These are phyloP conservation scores for Podospora fimiseda DNA, from an alignment of 495 filamentous ascomycete genomes.

Conservation along the genomic window DNA sequence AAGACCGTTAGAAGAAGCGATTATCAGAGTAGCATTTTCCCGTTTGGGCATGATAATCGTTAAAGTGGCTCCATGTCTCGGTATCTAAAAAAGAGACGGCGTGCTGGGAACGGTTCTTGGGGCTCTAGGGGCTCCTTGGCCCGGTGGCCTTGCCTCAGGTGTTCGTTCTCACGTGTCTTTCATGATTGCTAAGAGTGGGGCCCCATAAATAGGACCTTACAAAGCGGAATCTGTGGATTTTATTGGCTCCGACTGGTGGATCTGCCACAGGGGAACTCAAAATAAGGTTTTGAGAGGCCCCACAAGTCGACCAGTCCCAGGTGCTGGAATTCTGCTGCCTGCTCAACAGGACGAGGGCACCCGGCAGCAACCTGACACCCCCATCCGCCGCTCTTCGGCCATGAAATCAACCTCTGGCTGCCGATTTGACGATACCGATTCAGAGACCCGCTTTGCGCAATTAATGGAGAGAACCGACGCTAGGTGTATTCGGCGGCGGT, in stretches of 20 bases:
- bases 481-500: not conserved
- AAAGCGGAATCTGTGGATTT: not conserved
- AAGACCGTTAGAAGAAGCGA: too few species aligned
- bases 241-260: not conserved
- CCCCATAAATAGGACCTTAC: not conserved
- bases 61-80: too few species aligned
- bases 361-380: not conserved
- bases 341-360: not conserved
- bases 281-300: slow-evolving; percentile 2
- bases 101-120: not conserved
- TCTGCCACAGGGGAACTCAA: not conserved
- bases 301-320: not conserved
- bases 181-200: not conserved
- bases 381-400: not conserved
- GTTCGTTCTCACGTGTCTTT: not conserved
- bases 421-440: too few species aligned
- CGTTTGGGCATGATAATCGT: not conserved
- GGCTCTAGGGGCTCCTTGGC: not conserved
- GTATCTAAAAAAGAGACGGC: not conserved
- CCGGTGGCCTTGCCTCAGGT: not conserved
- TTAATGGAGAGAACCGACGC: not conserved
- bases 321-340: slow-evolving; percentile 4
- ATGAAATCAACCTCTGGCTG: not conserved
- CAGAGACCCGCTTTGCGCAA: too few species aligned
- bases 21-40: not conserved